These are phyloP conservation scores for Viridothelium virens DNA, from an alignment of 495 filamentous ascomycete genomes.

Conservation along the genomic window DNA sequence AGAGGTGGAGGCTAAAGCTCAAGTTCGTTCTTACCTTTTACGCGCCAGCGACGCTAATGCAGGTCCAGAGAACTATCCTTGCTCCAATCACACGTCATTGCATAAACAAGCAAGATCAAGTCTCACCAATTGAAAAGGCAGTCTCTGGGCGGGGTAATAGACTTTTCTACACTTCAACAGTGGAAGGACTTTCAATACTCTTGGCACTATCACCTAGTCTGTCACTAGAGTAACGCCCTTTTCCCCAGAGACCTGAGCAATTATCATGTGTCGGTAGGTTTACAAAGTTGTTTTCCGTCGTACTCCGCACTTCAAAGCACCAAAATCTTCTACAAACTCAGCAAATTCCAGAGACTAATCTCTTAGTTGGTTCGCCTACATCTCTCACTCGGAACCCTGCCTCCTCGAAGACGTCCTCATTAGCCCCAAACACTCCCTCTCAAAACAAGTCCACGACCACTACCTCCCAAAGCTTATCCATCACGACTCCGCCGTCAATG, in stretches of 20 bases:
- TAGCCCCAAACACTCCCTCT: constrained; percentile 36
- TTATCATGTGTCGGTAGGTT: constrained; percentile 22
- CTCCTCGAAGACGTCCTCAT: constrained; percentile 37
- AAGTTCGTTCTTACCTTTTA: no score
- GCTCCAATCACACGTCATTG: constrained; percentile 4
- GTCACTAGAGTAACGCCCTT: no score
- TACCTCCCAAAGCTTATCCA: constrained; percentile 43
- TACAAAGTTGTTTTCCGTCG: no score
- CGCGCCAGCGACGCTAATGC: background rate
- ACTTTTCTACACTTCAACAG: background rate
- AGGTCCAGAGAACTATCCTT: background rate
- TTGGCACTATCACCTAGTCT: no score
- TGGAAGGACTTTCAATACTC: no score
- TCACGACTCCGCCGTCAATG: constrained; percentile 34
- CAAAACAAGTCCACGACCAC: constrained; percentile 44
- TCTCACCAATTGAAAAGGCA: background rate
- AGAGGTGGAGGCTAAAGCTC: background rate
- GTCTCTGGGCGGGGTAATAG: background rate
- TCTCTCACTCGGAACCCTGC: constrained; percentile 32
- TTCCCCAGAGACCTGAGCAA: no score
- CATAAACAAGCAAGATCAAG: background rate
- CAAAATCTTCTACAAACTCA: background rate
- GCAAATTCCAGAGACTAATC: background rate
- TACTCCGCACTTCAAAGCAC: background rate
- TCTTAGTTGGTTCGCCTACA: constrained; percentile 37